phyloP scores from a whole-genome alignment of 495 filamentous ascomycete species.

The Bryoglossum gracile region DNA sequence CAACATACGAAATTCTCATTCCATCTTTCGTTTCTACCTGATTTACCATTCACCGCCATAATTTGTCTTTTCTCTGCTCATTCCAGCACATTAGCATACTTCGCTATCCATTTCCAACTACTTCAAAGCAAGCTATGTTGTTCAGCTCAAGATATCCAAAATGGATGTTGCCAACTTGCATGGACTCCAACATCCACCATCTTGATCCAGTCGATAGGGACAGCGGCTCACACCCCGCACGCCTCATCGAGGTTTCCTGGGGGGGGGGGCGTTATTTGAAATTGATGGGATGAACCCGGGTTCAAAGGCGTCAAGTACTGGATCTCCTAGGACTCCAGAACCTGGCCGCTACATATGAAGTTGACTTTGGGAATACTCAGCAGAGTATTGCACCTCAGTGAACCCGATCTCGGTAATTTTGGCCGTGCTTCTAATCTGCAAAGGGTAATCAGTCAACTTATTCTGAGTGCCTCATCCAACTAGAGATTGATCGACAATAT shows the following conservation, averaged over 20 bases:
- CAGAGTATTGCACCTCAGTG: conserved; percentile 31
- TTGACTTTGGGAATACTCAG: conserved; percentile 37
- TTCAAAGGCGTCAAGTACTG: conserved; percentile 33
- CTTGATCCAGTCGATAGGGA: conserved; percentile 1
- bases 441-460: conserved; percentile 27
- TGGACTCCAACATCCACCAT: not conserved
- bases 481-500: conserved; percentile 38
- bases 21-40: too few species aligned
- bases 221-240: conserved; percentile 4
- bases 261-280: not conserved
- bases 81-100: not conserved
- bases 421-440: conserved; percentile 27
- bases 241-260: conserved; percentile 4
- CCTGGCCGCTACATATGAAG: conserved; percentile 46
- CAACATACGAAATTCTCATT: too few species aligned
- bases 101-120: conserved; percentile 10
- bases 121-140: conserved; percentile 1
- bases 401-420: conserved; percentile 34
- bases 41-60: too few species aligned
- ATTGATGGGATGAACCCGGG: conserved; percentile 2
- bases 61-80: too few species aligned
- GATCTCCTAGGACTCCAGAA: conserved; percentile 35
- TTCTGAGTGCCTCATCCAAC: conserved; percentile 28
- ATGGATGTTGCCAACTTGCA: conserved; percentile 1
- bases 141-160: conserved; percentile 10